phyloP scores from a whole-genome alignment of 2,329 filamentous ascomycete species.

The Alternaria sp. region DNA sequence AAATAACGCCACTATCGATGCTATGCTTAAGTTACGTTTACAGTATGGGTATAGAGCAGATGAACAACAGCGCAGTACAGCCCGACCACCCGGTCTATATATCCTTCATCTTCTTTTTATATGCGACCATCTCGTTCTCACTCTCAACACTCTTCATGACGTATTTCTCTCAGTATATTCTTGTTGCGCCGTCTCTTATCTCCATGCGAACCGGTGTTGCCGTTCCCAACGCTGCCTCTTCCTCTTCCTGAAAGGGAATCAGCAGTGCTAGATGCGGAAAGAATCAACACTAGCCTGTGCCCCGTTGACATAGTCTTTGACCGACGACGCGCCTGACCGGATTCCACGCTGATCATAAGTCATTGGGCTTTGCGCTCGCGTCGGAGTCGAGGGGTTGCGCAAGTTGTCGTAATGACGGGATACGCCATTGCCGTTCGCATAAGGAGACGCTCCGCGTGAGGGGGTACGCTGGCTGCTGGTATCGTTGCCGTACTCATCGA shows the following conservation, averaged over 20 bases:
- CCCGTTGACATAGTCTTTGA: constrained; percentile 12
- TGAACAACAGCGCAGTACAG: constrained; percentile 14
- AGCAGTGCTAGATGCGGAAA: constrained; percentile 18
- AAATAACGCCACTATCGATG: not conserved
- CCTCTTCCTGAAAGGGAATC: not conserved
- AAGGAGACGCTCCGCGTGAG: not conserved
- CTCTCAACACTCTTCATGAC: not conserved
- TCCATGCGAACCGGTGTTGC: not conserved
- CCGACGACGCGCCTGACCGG: constrained; percentile 15
- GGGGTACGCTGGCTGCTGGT: not conserved
- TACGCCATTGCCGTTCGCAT: constrained; percentile 1
- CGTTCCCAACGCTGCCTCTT: not conserved
- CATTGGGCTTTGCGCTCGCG: not conserved
- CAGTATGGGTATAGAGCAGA: constrained; percentile 24
- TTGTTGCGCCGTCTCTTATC: not conserved
- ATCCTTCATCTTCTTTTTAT: not conserved
- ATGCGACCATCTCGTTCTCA: not conserved
- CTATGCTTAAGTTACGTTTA: constrained; percentile 1
- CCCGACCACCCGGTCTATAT: constrained; percentile 2
- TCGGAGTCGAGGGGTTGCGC: constrained; percentile 15
- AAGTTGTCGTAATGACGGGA: constrained; percentile 15
- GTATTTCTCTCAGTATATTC: not conserved
- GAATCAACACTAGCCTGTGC: constrained; percentile 20
- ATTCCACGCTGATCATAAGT: constrained; percentile 17
- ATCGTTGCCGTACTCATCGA: constrained; percentile 17